Conservation (phyloP, 805 yeast species). For the Ascoidea rubescens region DNA sequence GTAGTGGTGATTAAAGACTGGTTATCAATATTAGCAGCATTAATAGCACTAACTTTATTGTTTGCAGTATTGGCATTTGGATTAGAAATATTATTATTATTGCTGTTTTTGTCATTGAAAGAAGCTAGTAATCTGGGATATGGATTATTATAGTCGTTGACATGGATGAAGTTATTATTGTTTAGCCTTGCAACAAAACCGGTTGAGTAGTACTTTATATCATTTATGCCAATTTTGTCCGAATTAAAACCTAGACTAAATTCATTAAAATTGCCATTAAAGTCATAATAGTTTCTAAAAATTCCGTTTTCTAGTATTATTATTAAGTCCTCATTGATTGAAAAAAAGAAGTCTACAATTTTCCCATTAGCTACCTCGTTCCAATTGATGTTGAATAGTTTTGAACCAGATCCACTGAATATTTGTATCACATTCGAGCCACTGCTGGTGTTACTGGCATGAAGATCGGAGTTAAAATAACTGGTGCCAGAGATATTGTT, state of each 20-base stretch:
- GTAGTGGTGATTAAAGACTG: not conserved
- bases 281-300: slow-evolving; percentile 47
- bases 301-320: slow-evolving; percentile 39
- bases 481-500: not conserved
- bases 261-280: slow-evolving; percentile 54
- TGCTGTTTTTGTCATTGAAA: slow-evolving; percentile 7
- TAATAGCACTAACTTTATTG: not conserved
- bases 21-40: not conserved
- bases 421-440: slow-evolving; percentile 14
- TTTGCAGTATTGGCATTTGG: slow-evolving; percentile 6
- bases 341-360: slow-evolving; percentile 41
- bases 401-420: slow-evolving; percentile 21
- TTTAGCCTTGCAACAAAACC: slow-evolving; percentile 31
- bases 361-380: slow-evolving; percentile 33
- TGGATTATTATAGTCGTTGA: slow-evolving; percentile 26
- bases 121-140: slow-evolving; percentile 13
- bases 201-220: slow-evolving; percentile 23
- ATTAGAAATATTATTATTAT: slow-evolving; percentile 9
- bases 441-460: slow-evolving; percentile 5
- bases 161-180: slow-evolving; percentile 26
- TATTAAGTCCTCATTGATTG: slow-evolving; percentile 36
- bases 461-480: slow-evolving; percentile 1
- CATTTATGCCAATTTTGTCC: slow-evolving; percentile 19
- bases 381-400: slow-evolving; percentile 22
- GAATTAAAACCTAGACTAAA: slow-evolving; percentile 23